Evolutionary conservation across 2,329 filamentous ascomycete genomes (phyloP), one percentile per base, ranked within the genome.

Genomic region (Monilinia fructicola): DNA sequence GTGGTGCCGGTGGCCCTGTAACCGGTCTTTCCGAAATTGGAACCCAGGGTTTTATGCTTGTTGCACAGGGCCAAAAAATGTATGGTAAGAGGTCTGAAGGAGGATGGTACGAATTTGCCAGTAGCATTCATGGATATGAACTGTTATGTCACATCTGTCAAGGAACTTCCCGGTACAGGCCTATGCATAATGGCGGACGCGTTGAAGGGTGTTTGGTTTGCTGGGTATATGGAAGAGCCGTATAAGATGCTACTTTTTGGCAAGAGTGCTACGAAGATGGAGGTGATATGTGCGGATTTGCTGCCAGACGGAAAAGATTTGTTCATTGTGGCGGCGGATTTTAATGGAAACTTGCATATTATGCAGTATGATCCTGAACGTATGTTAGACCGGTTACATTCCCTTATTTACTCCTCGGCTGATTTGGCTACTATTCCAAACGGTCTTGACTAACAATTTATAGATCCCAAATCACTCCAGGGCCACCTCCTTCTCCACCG

Each of bases 111-210:
- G 1, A 84, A 98, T 63, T 82, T 98, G 0, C 95, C 95, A 0
- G 94, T 99, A 4, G 95, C 95, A 0, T 99, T 99, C 76, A 90
- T 99, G 83, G 95, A 99, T 75, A 96, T 97, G 88, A 95, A 92
- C 79, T 96, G 91, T 78, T 95, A 97, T 74, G 92, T 97, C 16
- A 91, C 88, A 2, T 87, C 90, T n/a, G 85, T 92, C 64, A 95
- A 93, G 75, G 91, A 92, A 73, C 83, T 99, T 23, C 87, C 88
- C 4, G 87, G 90, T 1, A 96, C 92, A 0, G 93, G 94, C 0
- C 83, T 99, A 76, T 93, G 91, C 74, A 83, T 97, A 14, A 88
- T 97, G 79, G 91, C 91, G 0, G 95, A 99, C 79, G 91, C 90
- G 0, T 88, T 95, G 76, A 97, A 97, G 79, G 95, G 95, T 0